Conservation (phyloP, 2,329 filamentous ascomycete genomes). For the Phaeomoniella chlamydospora region DNA sequence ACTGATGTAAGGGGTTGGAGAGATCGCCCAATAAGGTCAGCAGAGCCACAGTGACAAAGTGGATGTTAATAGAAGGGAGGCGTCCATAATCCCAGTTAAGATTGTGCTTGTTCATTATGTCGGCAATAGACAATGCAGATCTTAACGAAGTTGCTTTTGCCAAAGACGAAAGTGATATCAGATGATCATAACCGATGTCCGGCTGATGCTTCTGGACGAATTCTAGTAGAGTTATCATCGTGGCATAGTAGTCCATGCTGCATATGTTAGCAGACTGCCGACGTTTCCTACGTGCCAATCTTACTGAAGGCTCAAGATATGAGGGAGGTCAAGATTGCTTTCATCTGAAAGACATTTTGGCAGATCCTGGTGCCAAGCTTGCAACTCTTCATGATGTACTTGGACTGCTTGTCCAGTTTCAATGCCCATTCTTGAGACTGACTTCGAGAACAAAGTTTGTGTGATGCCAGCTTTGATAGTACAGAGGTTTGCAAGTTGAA, state of each 20-base stretch:
- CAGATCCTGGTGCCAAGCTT: not conserved
- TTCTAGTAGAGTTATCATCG: not conserved
- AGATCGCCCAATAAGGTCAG: not conserved
- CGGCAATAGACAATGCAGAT: not conserved
- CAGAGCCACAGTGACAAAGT: not conserved
- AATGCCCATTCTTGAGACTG: not conserved
- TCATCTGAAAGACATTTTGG: too few species aligned
- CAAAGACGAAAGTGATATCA: not conserved
- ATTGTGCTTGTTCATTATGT: not conserved
- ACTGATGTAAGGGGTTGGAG: too few species aligned
- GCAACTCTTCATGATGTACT: not conserved
- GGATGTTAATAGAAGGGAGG: not conserved
- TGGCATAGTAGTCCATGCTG: not conserved
- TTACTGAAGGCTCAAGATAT: not conserved
- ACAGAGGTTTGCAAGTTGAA: not conserved
- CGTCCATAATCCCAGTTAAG: not conserved
- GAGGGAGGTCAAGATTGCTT: too few species aligned
- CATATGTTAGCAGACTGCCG: not conserved
- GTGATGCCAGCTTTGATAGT: too few species aligned
- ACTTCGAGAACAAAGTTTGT: too few species aligned
- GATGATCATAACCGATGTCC: not conserved
- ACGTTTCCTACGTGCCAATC: not conserved
- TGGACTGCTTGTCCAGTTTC: not conserved
- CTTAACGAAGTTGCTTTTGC: not conserved
- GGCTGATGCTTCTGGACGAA: not conserved